Evolutionary conservation across 2,329 filamentous ascomycete species (phyloP).

Genomic region (Botryosphaeria dothidea): DNA sequence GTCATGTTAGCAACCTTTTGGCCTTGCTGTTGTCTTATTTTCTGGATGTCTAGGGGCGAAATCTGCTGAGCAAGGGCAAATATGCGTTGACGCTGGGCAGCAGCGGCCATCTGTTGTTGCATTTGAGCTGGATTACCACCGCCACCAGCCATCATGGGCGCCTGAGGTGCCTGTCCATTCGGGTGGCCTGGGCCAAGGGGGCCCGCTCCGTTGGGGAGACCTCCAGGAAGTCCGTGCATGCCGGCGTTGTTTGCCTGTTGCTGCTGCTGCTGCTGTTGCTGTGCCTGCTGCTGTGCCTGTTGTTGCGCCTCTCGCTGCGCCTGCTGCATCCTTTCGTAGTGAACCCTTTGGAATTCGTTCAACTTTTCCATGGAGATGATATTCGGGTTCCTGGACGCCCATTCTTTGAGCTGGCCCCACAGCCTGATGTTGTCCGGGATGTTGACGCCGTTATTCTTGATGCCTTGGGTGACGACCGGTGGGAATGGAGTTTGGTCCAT

Average conservation of each 20-base stretch:
- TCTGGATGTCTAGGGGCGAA: constrained; percentile 19
- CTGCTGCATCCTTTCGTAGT: constrained; percentile 43
- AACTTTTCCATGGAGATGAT: constrained; percentile 34
- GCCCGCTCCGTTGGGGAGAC: constrained; percentile 11
- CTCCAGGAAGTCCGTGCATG: constrained; percentile 1
- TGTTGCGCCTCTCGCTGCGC: constrained; percentile 29
- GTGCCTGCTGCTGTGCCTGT: constrained; percentile 27
- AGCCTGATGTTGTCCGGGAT: constrained; percentile 54
- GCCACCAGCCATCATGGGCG: constrained; percentile 40
- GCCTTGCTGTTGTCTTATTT: constrained; percentile 19
- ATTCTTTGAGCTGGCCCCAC: constrained; percentile 60
- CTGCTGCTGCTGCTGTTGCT: constrained; percentile 23
- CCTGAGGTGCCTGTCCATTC: constrained; percentile 36
- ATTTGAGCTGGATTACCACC: background rate
- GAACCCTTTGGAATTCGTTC: constrained; percentile 41
- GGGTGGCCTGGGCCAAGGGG: constrained; percentile 20
- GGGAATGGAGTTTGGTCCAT: constrained; percentile 36
- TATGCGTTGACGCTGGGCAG: constrained; percentile 9
- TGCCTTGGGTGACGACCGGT: constrained; percentile 25
- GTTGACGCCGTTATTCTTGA: constrained; percentile 15
- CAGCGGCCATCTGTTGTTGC: constrained; percentile 12
- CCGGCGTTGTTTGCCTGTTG: constrained; percentile 21
- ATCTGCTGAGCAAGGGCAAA: constrained; percentile 5
- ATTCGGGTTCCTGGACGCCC: constrained; percentile 38
- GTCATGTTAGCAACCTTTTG: constrained; percentile 29